These are phyloP conservation scores for Populus nigra DNA, from an alignment of 345 rosid species.

Conservation along the genomic window DNA sequence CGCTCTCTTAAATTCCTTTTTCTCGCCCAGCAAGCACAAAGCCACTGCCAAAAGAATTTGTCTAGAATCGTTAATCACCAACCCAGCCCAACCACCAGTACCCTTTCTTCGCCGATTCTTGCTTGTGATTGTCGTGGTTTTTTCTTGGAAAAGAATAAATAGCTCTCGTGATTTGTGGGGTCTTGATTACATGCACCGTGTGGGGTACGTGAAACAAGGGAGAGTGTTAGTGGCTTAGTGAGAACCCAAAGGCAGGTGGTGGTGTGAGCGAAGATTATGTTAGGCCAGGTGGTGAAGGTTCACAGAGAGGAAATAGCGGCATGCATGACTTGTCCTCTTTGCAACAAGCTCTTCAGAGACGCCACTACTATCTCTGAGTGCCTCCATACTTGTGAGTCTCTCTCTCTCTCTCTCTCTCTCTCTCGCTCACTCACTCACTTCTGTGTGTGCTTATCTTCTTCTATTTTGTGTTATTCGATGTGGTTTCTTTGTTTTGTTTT, in stretches of 20 bases:
- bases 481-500: not conserved
- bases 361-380: conserved; percentile 59
- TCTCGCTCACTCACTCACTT: not conserved
- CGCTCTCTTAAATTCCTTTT: not conserved
- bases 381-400: conserved; percentile 49
- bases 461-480: not conserved
- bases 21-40: conserved; percentile 23
- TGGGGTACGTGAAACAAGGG: conserved; percentile 24
- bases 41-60: not conserved
- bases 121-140: conserved; percentile 8
- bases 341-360: conserved; percentile 36
- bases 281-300: conserved; percentile 24
- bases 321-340: conserved; percentile 51
- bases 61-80: not conserved
- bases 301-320: conserved; percentile 25
- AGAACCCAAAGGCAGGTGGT: not conserved
- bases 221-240: not conserved
- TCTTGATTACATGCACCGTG: conserved; percentile 32
- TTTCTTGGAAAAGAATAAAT: not conserved
- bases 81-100: not conserved
- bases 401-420: not conserved
- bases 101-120: not conserved
- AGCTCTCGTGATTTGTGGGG: conserved; percentile 12
- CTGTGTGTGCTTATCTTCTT: not conserved
- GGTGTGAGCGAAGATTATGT: conserved; percentile 7